Conservation (phyloP, 1,284 basidiomycete genomes). For the Ustilago curta region DNA sequence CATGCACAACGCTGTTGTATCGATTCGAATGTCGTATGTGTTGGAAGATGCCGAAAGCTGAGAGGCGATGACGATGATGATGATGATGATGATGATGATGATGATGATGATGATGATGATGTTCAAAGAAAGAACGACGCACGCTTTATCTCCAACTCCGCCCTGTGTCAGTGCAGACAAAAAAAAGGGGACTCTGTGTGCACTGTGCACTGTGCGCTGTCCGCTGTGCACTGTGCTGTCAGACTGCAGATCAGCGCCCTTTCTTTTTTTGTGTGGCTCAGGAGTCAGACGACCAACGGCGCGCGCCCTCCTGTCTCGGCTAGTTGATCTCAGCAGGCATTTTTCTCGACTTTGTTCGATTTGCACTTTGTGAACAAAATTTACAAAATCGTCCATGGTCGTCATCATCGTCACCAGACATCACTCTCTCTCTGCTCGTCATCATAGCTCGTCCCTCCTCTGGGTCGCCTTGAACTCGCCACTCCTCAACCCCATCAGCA, state of each 20-base stretch:
- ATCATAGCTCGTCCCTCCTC: constrained; percentile 36
- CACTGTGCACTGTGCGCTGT: too few species aligned
- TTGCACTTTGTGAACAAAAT: not conserved
- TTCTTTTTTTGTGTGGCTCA: not conserved
- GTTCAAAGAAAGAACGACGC: too few species aligned
- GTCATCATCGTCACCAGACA: constrained; percentile 8
- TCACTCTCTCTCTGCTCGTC: not conserved
- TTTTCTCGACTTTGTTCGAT: constrained; percentile 5
- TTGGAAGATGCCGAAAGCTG: too few species aligned
- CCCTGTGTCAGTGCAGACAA: not conserved
- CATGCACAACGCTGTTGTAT: too few species aligned
- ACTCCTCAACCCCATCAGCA: constrained; percentile 29
- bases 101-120: too few species aligned
- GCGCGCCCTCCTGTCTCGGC: constrained; percentile 9
- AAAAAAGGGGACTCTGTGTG: not conserved
- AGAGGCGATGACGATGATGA: too few species aligned
- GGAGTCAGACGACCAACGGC: not conserved
- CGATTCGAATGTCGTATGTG: too few species aligned
- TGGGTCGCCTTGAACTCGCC: constrained; percentile 4
- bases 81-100: too few species aligned
- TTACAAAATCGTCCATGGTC: not conserved
- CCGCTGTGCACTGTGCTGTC: constrained; percentile 9
- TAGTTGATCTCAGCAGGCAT: not conserved
- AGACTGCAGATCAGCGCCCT: not conserved
- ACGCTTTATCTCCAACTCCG: too few species aligned